Evolutionary conservation across 352 stramenopile genomes (phyloP).

Genomic region (Halophytophthora batemanensis): DNA sequence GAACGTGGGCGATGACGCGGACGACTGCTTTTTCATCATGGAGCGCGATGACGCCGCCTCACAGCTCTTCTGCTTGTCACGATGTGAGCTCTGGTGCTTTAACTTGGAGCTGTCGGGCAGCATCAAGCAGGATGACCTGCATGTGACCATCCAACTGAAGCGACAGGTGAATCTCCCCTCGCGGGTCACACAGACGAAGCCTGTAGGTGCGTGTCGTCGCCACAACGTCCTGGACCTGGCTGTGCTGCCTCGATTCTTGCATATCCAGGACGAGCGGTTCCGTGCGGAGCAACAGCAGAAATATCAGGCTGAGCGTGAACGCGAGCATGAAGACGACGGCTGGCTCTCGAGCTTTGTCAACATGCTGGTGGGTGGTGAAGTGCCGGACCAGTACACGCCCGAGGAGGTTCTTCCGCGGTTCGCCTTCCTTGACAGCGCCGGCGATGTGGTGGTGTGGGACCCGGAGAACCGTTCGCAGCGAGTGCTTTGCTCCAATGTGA

Average conservation of each 20-base stretch:
- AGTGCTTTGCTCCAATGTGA: slow-evolving; percentile 66
- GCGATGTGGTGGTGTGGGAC: slow-evolving; percentile 77
- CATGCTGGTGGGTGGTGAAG: slow-evolving; percentile 57
- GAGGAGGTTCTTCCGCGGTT: slow-evolving; percentile 72
- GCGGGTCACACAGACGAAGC: slow-evolving; percentile 19
- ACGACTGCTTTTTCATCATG: slow-evolving; percentile 53
- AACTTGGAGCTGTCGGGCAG: slow-evolving; percentile 34
- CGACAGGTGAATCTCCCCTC: slow-evolving; percentile 48
- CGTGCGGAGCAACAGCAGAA: slow-evolving; percentile 30
- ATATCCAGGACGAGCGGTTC: slow-evolving; percentile 44
- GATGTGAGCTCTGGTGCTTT: slow-evolving; percentile 58
- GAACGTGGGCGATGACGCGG: slow-evolving; percentile 9
- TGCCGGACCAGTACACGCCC: slow-evolving; percentile 66
- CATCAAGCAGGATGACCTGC: slow-evolving; percentile 41
- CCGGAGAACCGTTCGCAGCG: slow-evolving; percentile 66
- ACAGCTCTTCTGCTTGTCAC: slow-evolving; percentile 59
- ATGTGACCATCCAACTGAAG: slow-evolving; percentile 35
- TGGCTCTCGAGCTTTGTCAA: slow-evolving; percentile 68
- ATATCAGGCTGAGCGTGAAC: slow-evolving; percentile 31
- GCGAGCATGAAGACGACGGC: slow-evolving; percentile 44
- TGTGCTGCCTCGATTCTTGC: slow-evolving; percentile 52
- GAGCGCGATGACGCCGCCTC: slow-evolving; percentile 47
- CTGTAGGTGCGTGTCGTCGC: slow-evolving; percentile 10
- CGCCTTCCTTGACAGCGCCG: slow-evolving; percentile 44
- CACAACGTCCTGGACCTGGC: slow-evolving; percentile 40